Evolutionary conservation across 805 yeast genomes (phyloP), one percentile per base, ranked within the genome.

Genomic region (Cyberlindnera xishuangbannaensis): DNA sequence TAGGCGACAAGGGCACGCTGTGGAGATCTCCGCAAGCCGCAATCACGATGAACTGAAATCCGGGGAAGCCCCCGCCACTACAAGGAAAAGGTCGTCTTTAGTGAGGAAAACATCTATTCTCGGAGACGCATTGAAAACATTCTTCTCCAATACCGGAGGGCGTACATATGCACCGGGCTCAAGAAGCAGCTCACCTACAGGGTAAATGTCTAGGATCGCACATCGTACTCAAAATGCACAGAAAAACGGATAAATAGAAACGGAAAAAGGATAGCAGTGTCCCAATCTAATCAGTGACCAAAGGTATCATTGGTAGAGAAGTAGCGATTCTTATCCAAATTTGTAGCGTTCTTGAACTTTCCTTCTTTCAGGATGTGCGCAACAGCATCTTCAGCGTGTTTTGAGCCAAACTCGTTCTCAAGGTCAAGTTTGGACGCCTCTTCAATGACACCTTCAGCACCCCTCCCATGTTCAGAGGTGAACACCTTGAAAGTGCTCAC

Each of bases 351-450:
- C 55, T 74, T 74, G 30, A 71, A 59, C 14, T 63, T 54, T 26
- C 95, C 95, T n/a, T 73, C 61, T 25, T 60, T 61, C 38, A 84
- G 50, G 31, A 86, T 81, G 31, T 58, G 52, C 35, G 69, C 69
- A 36, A 85, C 69, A n/a, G 72, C 67, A 18, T 73, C 78, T 34
- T 79, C 84, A 4, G 56, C 31, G 3, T 25, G 49, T 25, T 61
- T 63, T 17, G 71, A 62, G 18, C 87, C 90, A 44, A 86, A 85
- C 50, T 84, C 92, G 42, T 71, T 71, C 31, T 67, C 68, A 25
- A 85, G 53, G 39, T 78, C 82, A 14, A 65, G 61, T 36, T 73
- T 70, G 7, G 90, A 79, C 3, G 90, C 95, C 48, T 73, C 78
- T 32, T 79, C 83, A 17, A 82, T 53, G 7, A 69, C 67, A 36